Base-by-base conservation (phyloP, 2,329 filamentous ascomycete species). In the Penicillium psychrosexuale region DNA sequence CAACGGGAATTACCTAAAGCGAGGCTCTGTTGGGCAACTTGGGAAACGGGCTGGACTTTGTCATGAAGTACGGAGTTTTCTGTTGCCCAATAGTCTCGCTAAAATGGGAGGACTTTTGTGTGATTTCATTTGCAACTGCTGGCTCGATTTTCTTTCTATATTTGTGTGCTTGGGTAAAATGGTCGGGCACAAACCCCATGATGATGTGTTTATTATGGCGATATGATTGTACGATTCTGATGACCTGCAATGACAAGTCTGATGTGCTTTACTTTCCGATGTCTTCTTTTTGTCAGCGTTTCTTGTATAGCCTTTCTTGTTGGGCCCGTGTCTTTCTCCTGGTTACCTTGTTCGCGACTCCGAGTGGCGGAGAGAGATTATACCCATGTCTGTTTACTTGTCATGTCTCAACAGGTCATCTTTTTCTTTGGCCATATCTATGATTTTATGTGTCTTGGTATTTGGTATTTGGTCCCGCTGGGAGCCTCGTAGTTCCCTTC, bases 211-310 rank as follows among this genome's bases (percentile, higher is more conserved):
- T 58, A 56, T 56, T 59, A 67, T 57, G 66, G 61, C 62, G 64
- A 65, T 64, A 69, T 65, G 67, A 68, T 66, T 69, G 67, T 69
- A 69, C 65, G 67, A 69, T 66, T 68, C 64, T 67, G 66, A 69
- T 67, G 67, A 69, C 66, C 65, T 66, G 59, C 61, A 61, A 68
- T 63, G 61, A 67, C 61, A 61, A 64, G 58, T 59, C 54, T 51
- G 56, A 61, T 61, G 57, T 63, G 53, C 51, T 56, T 58, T 55
- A 48, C 47, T 51, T 57, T 53, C 45, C 51, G 48, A 51, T 58
- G 47, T 58, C 50, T 53, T 40, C 28, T 45, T 54, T 55, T 42
- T 60, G 51, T 49, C 57, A 59, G 57, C 57, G 57, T 53, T 58
- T 53, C 36, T 36, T 60, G 55, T 60, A 58, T 58, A 58, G 53